A percentile compares a stretch with the other conserved stretches of the same genome.
These are phyloP conservation scores for Daldinia sp. DNA, from an alignment of 2,329 filamentous ascomycete genomes.

Conservation along the genomic window DNA sequence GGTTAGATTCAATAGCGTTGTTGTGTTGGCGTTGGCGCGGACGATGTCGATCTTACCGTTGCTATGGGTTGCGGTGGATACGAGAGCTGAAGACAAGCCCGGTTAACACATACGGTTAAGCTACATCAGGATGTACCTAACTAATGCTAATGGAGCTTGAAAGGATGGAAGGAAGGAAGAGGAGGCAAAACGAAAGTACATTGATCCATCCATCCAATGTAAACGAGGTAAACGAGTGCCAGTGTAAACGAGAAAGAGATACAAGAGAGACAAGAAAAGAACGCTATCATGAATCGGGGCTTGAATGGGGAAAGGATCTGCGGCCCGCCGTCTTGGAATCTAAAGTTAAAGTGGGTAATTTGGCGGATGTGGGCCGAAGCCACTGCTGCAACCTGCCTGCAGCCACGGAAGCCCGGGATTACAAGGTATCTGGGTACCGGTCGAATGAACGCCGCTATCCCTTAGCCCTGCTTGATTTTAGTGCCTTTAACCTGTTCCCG, in stretches of 20 bases:
- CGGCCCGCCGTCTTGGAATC: constrained; percentile 33
- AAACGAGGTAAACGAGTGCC: neutral
- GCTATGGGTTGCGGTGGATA: constrained; percentile 36
- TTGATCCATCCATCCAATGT: too few relatives aligned
- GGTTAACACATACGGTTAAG: too few relatives aligned
- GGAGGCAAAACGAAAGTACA: neutral
- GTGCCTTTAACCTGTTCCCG: constrained; percentile 32
- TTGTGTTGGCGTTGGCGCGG: constrained; percentile 22
- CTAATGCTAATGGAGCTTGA: neutral
- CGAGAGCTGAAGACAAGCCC: constrained; percentile 32
- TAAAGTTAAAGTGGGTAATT: constrained; percentile 5
- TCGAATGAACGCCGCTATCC: constrained; percentile 7
- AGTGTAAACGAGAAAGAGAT: neutral
- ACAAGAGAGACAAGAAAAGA: constrained; percentile 6
- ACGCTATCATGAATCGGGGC: constrained; percentile 20
- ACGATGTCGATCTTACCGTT: constrained; percentile 28
- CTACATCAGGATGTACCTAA: too few relatives aligned
- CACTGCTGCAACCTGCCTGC: constrained; percentile 30
- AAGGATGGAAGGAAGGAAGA: too few relatives aligned
- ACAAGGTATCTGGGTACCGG: neutral
- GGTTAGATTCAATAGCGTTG: constrained; percentile 32
- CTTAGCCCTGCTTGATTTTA: constrained; percentile 9
- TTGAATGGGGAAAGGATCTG: constrained; percentile 37
- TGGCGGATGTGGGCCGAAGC: constrained; percentile 37
- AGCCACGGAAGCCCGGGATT: constrained; percentile 31